These are phyloP conservation scores for Boletus sensibilis DNA, from an alignment of 768 basidiomycete genomes.

Conservation along the genomic window DNA sequence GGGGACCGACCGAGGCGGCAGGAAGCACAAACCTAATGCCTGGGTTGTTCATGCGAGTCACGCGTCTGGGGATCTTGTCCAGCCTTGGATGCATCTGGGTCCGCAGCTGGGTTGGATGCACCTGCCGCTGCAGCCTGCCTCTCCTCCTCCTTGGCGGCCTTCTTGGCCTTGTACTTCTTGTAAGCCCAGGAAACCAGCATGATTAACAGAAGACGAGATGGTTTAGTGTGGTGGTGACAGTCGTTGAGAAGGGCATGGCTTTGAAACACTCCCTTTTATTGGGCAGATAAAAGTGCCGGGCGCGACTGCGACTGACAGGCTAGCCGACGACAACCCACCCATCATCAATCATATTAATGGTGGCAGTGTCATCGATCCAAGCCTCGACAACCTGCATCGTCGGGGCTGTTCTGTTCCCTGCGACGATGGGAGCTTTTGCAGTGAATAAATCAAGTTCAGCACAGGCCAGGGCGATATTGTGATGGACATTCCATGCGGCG, in stretches of 20 bases:
- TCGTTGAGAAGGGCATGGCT: background rate
- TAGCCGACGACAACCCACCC: background rate
- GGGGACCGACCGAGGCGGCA: too few relatives aligned
- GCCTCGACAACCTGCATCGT: background rate
- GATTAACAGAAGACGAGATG: background rate
- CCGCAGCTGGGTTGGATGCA: background rate
- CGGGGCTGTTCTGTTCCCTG: background rate
- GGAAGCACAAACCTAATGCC: slow-evolving; percentile 11
- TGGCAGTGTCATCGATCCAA: too few relatives aligned
- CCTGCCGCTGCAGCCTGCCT: slow-evolving; percentile 1
- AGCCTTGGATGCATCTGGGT: background rate
- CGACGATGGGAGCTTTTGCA: background rate
- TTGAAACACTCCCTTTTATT: slow-evolving; percentile 9
- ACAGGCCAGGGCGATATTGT: too few relatives aligned
- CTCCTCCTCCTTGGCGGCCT: slow-evolving; percentile 17
- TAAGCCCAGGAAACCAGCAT: slow-evolving; percentile 18
- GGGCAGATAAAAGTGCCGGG: background rate
- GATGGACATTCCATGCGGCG: too few relatives aligned
- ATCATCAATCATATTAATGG: too few relatives aligned
- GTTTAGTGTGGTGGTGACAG: background rate
- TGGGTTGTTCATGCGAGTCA: background rate
- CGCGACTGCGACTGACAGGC: too few relatives aligned
- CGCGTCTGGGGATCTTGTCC: background rate
- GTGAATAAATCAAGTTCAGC: background rate
- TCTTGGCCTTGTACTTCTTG: slow-evolving; percentile 30